Evolutionary conservation across 169 alveolate species (phyloP).

Genomic region (Cryptosporidium ryanae): DNA sequence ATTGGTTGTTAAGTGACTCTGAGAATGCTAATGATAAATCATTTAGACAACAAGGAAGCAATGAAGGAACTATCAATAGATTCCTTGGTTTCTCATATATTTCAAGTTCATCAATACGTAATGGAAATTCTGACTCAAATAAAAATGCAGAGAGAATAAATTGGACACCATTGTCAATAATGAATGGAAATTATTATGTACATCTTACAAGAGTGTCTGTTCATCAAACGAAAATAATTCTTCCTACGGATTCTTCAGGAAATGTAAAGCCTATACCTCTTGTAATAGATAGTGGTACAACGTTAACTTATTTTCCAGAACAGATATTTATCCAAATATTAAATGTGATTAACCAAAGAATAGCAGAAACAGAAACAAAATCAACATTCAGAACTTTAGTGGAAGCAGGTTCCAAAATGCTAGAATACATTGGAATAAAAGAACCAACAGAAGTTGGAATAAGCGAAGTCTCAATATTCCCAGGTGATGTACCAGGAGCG

Average conservation of each 20-base stretch:
- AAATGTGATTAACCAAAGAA: conserved; percentile 57
- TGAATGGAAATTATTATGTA: conserved; percentile 69
- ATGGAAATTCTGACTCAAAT: not conserved
- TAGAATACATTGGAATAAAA: conserved; percentile 47
- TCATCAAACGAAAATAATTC: conserved; percentile 25
- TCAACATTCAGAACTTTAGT: conserved; percentile 48
- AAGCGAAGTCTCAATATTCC: conserved; percentile 45
- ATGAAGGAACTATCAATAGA: not conserved
- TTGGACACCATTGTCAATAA: conserved; percentile 69
- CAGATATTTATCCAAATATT: conserved; percentile 73
- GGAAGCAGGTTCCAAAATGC: conserved; percentile 55
- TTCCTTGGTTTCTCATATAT: conserved; percentile 29
- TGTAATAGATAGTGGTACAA: conserved; percentile 79
- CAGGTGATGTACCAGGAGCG: conserved; percentile 73
- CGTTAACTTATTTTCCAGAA: conserved; percentile 79
- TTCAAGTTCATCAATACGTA: not conserved
- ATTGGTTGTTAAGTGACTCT: conserved; percentile 12
- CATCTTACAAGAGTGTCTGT: conserved; percentile 10
- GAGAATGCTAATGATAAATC: conserved; percentile 15
- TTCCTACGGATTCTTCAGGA: conserved; percentile 40
- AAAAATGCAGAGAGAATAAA: conserved; percentile 1
- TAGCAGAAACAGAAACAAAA: conserved; percentile 46
- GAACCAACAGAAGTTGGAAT: conserved; percentile 3
- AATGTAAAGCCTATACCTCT: conserved; percentile 24
- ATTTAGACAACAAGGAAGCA: conserved; percentile 18